A percentile compares a stretch with the other conserved stretches of the same genome.
These are phyloP conservation scores for Penicillium sp. DNA, from an alignment of 2,329 filamentous ascomycete genomes.

Conservation along the genomic window DNA sequence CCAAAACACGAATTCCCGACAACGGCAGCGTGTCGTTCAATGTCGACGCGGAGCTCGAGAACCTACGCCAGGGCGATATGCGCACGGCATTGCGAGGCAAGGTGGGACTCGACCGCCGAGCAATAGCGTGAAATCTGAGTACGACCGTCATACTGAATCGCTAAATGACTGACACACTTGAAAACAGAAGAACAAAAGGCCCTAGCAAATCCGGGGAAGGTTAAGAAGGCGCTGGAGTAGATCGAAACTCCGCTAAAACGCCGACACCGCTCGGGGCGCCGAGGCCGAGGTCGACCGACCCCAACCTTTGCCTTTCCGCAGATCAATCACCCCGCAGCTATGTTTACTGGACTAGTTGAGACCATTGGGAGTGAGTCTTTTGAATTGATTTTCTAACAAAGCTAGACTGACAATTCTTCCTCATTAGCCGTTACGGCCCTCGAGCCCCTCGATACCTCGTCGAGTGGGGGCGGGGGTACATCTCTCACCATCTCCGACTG, in stretches of 20 bases:
- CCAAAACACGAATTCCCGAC: conserved; percentile 81
- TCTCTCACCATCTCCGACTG: conserved; percentile 80
- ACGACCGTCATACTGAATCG: conserved; percentile 23
- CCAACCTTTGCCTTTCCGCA: conserved; percentile 14
- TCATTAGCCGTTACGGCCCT: conserved; percentile 75
- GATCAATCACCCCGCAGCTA: conserved; percentile 43
- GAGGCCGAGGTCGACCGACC: conserved; percentile 28
- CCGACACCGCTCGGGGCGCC: conserved; percentile 25
- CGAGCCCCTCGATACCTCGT: conserved; percentile 72
- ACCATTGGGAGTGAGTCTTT: conserved; percentile 76
- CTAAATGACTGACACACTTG: not conserved
- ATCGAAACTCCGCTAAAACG: conserved; percentile 26
- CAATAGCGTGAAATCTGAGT: conserved; percentile 24
- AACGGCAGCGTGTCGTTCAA: conserved; percentile 62
- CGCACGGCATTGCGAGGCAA: conserved; percentile 22
- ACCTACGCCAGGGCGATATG: conserved; percentile 30
- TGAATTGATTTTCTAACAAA: not conserved
- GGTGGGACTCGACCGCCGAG: conserved; percentile 21
- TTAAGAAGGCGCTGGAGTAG: conserved; percentile 18
- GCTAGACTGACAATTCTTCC: conserved; percentile 26
- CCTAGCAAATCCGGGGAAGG: not conserved
- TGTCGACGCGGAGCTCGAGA: conserved; percentile 41
- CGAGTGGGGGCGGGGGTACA: conserved; percentile 72
- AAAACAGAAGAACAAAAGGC: conserved; percentile 9
- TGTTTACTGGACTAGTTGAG: conserved; percentile 97